A percentile compares a stretch with the other conserved stretches of the same genome.
Evolutionary conservation across 352 stramenopile genomes (phyloP).

Genomic region (Peronospora belbahrii): DNA sequence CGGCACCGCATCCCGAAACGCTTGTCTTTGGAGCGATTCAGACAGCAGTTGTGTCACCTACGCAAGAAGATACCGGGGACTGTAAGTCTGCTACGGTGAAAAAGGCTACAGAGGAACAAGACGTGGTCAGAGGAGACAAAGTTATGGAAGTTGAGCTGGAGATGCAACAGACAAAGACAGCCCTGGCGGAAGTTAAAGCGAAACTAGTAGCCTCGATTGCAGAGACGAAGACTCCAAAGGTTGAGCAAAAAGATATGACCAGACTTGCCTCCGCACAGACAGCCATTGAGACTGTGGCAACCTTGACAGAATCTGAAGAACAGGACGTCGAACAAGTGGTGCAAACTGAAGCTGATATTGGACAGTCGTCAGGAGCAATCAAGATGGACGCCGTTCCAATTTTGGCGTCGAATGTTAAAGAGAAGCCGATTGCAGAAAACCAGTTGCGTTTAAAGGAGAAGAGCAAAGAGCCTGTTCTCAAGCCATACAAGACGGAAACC

Average conservation of each 20-base stretch:
- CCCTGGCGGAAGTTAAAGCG: background rate
- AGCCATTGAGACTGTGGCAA: background rate
- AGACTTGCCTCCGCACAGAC: background rate
- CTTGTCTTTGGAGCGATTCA: slow-evolving; percentile 27
- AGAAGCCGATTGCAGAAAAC: slow-evolving; percentile 1
- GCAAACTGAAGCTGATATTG: background rate
- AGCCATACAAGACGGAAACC: slow-evolving; percentile 9
- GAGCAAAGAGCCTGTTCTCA: background rate
- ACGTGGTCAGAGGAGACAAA: slow-evolving; percentile 1
- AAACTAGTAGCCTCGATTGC: background rate
- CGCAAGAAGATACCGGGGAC: slow-evolving; percentile 24
- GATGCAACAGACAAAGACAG: background rate
- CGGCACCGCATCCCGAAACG: slow-evolving; percentile 11
- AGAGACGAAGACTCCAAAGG: background rate
- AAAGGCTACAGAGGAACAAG: background rate
- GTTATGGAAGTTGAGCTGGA: background rate
- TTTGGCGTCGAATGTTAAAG: slow-evolving; percentile 1
- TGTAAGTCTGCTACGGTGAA: slow-evolving; percentile 4
- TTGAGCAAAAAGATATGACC: background rate
- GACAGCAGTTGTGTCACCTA: slow-evolving; percentile 25
- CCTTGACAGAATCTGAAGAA: slow-evolving; percentile 1
- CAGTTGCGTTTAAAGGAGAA: slow-evolving; percentile 7
- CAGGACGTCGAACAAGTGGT: background rate
- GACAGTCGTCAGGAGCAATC: background rate
- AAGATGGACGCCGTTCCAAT: background rate